phyloP scores from a whole-genome alignment of 148 eudicot species.

The Amaranthus hypochondriacus region DNA sequence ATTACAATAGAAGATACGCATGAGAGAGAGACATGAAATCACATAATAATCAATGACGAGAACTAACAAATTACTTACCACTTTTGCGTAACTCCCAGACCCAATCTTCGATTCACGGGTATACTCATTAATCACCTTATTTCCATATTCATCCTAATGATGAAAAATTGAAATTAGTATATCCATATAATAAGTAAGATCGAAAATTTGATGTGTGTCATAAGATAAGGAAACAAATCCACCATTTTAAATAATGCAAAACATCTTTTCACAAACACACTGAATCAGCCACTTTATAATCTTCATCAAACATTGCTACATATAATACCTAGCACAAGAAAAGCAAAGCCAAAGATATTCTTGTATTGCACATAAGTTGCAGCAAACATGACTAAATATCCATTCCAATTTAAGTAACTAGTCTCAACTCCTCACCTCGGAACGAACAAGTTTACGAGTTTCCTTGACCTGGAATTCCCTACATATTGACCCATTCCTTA shows the following conservation, averaged over 20 bases:
- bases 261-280: no score
- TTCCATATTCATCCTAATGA: conserved; percentile 76
- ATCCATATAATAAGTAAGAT: background rate
- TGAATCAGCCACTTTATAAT: no score
- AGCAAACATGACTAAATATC: background rate
- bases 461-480: conserved; percentile 80
- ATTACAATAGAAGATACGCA: conserved; percentile 21
- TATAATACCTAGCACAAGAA: background rate
- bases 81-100: conserved; percentile 95
- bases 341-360: background rate
- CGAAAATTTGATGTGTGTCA: background rate
- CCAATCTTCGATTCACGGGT: conserved; percentile 83
- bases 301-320: background rate
- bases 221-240: background rate
- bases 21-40: conserved; percentile 5
- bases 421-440: conserved; percentile 52
- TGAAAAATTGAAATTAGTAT: conserved; percentile 2
- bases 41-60: conserved; percentile 10
- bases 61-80: conserved; percentile 43
- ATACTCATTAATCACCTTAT: conserved; percentile 81
- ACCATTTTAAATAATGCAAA: background rate
- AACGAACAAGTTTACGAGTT: conserved; percentile 62
- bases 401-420: background rate
- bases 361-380: background rate
- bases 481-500: conserved; percentile 67